Percentiles rank a stretch among this genome's conserved stretches.
phyloP scores from a whole-genome alignment of 2,329 filamentous ascomycete species.

The Microsporum canis region DNA sequence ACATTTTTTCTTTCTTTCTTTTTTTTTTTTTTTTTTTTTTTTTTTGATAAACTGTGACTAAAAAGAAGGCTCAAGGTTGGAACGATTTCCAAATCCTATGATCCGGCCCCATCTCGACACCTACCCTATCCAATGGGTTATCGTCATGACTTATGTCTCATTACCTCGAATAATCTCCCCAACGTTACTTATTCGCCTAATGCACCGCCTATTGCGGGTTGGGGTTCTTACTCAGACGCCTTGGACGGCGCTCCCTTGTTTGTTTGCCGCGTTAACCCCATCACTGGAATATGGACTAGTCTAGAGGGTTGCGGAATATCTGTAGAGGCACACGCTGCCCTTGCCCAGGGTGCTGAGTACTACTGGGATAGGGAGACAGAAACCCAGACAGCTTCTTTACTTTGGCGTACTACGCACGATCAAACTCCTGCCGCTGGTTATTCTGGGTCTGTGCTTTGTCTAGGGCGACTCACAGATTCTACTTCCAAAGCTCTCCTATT shows the following conservation, averaged over 20 bases:
- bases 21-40: not conserved
- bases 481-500: constrained; percentile 3
- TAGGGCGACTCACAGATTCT: not conserved
- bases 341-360: constrained; percentile 6
- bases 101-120: constrained; percentile 2
- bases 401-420: constrained; percentile 4
- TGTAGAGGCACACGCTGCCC: not conserved
- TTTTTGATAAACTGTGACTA: not conserved
- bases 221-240: constrained; percentile 6
- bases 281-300: not conserved
- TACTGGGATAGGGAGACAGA: constrained; percentile 7
- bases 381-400: not conserved
- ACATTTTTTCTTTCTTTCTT: not conserved
- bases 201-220: constrained; percentile 2
- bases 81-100: constrained; percentile 8
- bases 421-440: not conserved
- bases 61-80: not conserved
- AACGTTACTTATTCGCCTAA: not conserved
- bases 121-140: constrained; percentile 9
- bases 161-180: constrained; percentile 5
- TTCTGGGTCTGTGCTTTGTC: constrained; percentile 6
- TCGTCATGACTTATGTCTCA: constrained; percentile 8
- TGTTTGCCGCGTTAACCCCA: not conserved
- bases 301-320: not conserved
- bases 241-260: constrained; percentile 10